Evolutionary conservation across 495 filamentous ascomycete genomes (phyloP).

Genomic region (Penicillium macrosclerotiorum): DNA sequence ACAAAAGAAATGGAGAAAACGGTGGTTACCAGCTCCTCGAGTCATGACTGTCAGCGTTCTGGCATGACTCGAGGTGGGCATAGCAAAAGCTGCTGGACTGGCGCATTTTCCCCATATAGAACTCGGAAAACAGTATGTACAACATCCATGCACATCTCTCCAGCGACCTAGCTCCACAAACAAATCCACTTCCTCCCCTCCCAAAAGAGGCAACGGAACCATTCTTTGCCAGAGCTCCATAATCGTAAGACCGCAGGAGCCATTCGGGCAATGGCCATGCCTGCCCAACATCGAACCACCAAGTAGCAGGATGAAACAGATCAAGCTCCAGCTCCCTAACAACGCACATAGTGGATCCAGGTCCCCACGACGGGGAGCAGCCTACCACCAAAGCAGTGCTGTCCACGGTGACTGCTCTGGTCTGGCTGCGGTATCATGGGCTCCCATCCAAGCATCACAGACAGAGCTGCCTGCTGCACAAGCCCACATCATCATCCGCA

Average conservation of each 20-base stretch:
- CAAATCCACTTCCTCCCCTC: neutral
- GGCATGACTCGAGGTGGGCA: too few species aligned
- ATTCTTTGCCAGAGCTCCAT: conserved; percentile 1
- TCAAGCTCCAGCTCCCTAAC: neutral
- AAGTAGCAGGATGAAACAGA: too few species aligned
- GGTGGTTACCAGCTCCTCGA: too few species aligned
- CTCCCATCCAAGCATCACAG: neutral
- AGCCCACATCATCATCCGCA: conserved; percentile 14
- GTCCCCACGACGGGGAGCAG: neutral
- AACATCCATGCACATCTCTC: too few species aligned
- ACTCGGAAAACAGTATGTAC: too few species aligned
- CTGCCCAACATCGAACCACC: conserved; percentile 6
- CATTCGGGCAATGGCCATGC: neutral
- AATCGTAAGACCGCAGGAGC: conserved; percentile 3
- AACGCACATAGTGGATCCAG: conserved; percentile 7
- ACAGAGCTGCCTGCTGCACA: conserved; percentile 4
- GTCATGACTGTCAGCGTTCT: too few species aligned
- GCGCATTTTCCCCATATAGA: too few species aligned
- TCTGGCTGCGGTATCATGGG: neutral
- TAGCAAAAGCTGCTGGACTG: too few species aligned
- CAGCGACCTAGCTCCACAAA: too few species aligned
- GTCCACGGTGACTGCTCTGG: neutral
- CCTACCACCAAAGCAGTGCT: neutral
- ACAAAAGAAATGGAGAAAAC: too few species aligned
- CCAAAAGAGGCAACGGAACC: too few species aligned